Evolutionary conservation across 2,329 filamentous ascomycete genomes (phyloP), one percentile per base, ranked within the genome.

Genomic region (Pseudocercospora pini-densiflorae): DNA sequence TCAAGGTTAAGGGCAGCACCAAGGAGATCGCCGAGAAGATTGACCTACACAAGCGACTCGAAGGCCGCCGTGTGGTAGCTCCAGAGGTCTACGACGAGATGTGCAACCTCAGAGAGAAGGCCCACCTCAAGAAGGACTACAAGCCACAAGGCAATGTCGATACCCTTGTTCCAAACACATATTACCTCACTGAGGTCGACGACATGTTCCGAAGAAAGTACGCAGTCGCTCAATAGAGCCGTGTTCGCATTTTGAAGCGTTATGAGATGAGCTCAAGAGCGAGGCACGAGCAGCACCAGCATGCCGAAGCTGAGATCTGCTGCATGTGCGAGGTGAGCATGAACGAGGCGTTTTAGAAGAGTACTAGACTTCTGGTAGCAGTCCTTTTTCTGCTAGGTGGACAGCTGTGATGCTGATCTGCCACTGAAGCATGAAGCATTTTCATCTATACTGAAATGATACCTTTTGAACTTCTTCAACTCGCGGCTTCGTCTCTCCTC

Each of bases 41-140:
- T 24, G 80, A 85, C 69, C 77, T 85, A 58, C 80, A 83, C 58
- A 77, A 74, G 62, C 78, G 83, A 66, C 77, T 85, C 60, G 81
- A 83, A 27, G 74, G 77, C 49, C 78, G 83, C 67, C 78, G 80
- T 60, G 77, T 78, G 61, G 82, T 85, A 27, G 75, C 79, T 23
- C 83, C 83, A 12, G 77, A 84, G 76, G 78, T 81, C 5, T 85
- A 85, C 75, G 83, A 85, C 59, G 79, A 84, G 81, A 83, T 84
- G 81, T 85, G 83, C 80, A 82, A 82, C 73, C 78, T 85, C 62
- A 80, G 83, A 63, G 82, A 84, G 78, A 77, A 80, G 68, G 83
- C 83, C 58, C 83, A 85, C 68, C 73, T 85, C 64, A 79, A 85
- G 79, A 83, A 82, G 77, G 77, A 80, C 73, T 85, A 81, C 77